Evolutionary conservation across 345 rosid genomes (phyloP), one percentile per base, ranked within the genome.

Genomic region (Geranium brycei): DNA sequence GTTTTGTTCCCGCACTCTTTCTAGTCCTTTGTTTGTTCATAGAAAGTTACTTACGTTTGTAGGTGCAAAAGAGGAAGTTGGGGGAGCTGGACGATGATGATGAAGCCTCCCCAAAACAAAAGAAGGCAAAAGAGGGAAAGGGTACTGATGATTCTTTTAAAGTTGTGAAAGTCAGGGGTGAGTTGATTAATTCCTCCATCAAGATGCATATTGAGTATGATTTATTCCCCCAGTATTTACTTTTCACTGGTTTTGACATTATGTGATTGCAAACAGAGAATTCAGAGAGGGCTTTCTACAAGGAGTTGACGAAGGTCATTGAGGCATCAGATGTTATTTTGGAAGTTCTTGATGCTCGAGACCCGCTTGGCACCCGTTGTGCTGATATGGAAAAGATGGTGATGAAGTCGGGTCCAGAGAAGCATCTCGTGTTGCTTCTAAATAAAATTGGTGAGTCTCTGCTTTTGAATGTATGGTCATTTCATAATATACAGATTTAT

Each of bases 321-420:
- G 99, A 90, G 71, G 78, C 77, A 66, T 90, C 97, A 4, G 97
- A 93, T 80, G 97, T 93, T 73, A 88, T 90, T 72, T 57, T 93
- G 76, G 99, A 93, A 82, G 92, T 93, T 73, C 87, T 93, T 59
- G 97, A 93, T 79, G 95, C 96, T 0, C 81, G 97, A 53, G 99
- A 93, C 75, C 97, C 99, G 19, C 80, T 88, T 31, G 95, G 99
- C 47, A 90, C 95, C 19, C 92, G 97, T 12, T 90, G 99, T 74
- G 75, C 79, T 53, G 99, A 88, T 61, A 88, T 93, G 97, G 99
- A 93, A 77, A 88, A 81, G 68, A 82, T 93, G 91, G 99, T 93
- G 75, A 75, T 79, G 82, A 89, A 75, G 74, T 77, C 91, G 0
- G 91, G 97, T 69, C 84, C 87, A 23, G 86, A 81, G 56, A 87